Conservation (phyloP, 257 asterid genomes). For the Thymus mandschuricus region DNA sequence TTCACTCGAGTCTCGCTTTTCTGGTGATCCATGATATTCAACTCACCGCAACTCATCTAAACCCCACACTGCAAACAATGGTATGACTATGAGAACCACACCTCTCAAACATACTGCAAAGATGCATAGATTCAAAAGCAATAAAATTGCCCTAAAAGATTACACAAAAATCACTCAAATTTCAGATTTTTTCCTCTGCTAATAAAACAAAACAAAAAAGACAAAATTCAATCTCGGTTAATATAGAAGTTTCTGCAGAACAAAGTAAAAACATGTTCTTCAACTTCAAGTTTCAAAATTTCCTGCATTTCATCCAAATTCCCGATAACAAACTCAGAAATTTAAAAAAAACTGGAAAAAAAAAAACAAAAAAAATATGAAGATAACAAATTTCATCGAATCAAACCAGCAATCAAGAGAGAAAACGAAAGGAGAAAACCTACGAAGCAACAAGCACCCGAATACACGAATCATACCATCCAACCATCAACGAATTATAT, state of each 20-base stretch:
- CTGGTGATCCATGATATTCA: slow-evolving; percentile 32
- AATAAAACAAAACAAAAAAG: background rate
- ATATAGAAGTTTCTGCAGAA: slow-evolving; percentile 1
- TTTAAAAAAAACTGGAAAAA: background rate
- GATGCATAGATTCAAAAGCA: background rate
- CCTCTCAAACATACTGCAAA: background rate
- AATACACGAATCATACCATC: background rate
- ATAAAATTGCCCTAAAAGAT: background rate
- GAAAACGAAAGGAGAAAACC: background rate
- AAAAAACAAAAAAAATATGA: background rate
- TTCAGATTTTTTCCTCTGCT: background rate
- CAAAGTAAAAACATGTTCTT: slow-evolving; percentile 2
- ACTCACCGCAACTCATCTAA: slow-evolving; percentile 22
- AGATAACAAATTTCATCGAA: background rate
- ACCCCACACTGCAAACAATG: slow-evolving; percentile 14
- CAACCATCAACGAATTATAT: background rate
- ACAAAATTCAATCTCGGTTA: background rate
- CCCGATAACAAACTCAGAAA: background rate
- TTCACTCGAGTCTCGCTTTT: slow-evolving; percentile 47
- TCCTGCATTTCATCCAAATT: slow-evolving; percentile 1
- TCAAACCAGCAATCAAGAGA: slow-evolving; percentile 2
- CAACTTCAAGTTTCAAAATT: slow-evolving; percentile 10
- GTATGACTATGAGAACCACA: slow-evolving; percentile 1
- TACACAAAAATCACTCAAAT: background rate
- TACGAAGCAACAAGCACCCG: background rate